Base-by-base conservation (phyloP, 2,329 filamentous ascomycete genomes). In the Alternaria ventricosa region DNA sequence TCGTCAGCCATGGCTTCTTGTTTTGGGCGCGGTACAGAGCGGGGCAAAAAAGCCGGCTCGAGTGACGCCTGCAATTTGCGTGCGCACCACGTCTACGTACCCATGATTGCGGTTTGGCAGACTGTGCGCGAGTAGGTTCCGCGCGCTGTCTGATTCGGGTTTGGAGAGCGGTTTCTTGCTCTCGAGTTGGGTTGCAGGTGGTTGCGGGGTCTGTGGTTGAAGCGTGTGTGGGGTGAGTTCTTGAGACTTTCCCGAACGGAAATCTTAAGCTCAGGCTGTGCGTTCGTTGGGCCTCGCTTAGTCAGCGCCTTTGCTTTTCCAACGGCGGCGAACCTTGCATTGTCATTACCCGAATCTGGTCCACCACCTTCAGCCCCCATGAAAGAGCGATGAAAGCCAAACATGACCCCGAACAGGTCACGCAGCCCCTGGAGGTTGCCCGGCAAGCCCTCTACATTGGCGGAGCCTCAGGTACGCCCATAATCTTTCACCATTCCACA, bases 51-150 rank as follows among this genome's bases (percentile, higher is more conserved):
- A 65, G 68, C 68, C 66, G 68, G 63, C 66, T 70, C 63, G 60
- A 47, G 59, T 63, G 63, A 60, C 57, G 75, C 63, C 68, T 70
- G 66, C 66, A 57, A 54, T 67, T 60, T 69, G 64, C 71, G 74
- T 71, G 65, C 71, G 74, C 71, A 73, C 71, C 68, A 22, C 54
- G 64, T 65, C 57, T 63, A 70, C 83, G 60, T 80, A 85, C 83
- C 82, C 83, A 90, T 90, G 87, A 87, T 89, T 88, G 87, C 85
- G 83, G 82, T 66, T 55, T 60, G 22, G 69, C 66, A 75, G 80
- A 76, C 75, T 78, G 75, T 76, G 79, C 79, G 79, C 78, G 56
- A 49, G 49, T 63, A 69, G 69, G 45, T 64, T 73, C 71, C 64
- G 78, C 78, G 79, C 79, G 77, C 73, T 79, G 73, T 72, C 73